Base-by-base conservation (phyloP, 2,329 filamentous ascomycete genomes). In the Paracorniculantispora psalliotae region DNA sequence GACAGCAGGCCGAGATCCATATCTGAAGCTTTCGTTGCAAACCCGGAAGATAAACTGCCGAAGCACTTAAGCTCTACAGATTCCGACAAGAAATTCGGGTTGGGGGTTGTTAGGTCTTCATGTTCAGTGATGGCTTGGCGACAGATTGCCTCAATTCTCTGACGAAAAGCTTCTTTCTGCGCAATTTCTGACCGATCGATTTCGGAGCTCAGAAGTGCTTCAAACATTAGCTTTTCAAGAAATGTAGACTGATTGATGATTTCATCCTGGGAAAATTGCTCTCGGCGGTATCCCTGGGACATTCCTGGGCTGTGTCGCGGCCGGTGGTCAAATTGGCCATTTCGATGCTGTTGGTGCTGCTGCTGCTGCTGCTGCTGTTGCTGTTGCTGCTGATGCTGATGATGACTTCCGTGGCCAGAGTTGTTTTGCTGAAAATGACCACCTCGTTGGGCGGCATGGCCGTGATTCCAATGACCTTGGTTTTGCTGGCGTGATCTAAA, bases 1-100 rank as follows among this genome's bases (percentile, higher is more conserved):
- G 89, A 88, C 5, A 94, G 77, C 35, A 96, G 81, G 9, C 88
- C 89, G 30, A 96, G 81, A 71, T 97, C 92, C 88, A 96, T 91
- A 67, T 96, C 92, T 1, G 92, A 93, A n/a, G 86, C 85, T 66
- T 89, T 89, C 12, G 90, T 91, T 3, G 90, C 92, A 73, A 96
- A 96, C 0, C 92, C 92, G 13, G 91, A 92, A 21, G 84, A 83
- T 49, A 96, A 78, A 69, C 91, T 96, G 5, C 91, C 92, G 68
- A 94, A 96, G 67, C 88, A 91, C 65, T 85, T 85, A 15, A 96
- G 77, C 56, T 85, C 78, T n/a, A 93, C 81, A 54, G 81, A 82
- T 10, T 75, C 68, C 25, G 79, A 68, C 17, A 79, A 74, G 59
- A 89, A 85, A 9, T 80, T 73, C 0, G 62, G 61, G 4, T 73